Percentiles rank a stretch among this genome's conserved stretches.
Evolutionary conservation across 2,329 filamentous ascomycete species (phyloP).

Genomic region (Zasmidium angulare): DNA sequence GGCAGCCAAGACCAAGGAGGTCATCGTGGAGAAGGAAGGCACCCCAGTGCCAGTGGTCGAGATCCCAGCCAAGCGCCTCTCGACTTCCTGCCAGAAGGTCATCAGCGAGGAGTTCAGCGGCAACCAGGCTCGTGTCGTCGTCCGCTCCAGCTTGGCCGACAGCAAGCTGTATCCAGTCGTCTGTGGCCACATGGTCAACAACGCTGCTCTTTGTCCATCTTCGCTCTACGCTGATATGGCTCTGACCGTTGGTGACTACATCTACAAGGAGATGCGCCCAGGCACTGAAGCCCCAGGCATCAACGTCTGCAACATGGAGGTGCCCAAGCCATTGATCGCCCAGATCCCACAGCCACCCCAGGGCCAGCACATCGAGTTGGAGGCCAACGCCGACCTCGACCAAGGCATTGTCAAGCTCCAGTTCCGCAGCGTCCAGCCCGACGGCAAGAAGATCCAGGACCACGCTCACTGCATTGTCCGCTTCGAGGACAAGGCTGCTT

Average conservation of each 20-base stretch:
- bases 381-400: conserved; percentile 59
- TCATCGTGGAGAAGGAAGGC: conserved; percentile 38
- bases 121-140: conserved; percentile 59
- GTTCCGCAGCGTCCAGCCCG: conserved; percentile 59
- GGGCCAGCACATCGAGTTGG: conserved; percentile 62
- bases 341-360: conserved; percentile 48
- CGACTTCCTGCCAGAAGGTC: conserved; percentile 65
- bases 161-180: conserved; percentile 63
- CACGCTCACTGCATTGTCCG: conserved; percentile 64
- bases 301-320: conserved; percentile 67
- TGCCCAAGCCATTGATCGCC: conserved; percentile 68
- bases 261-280: conserved; percentile 63
- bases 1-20: conserved; percentile 42
- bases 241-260: conserved; percentile 65
- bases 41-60: conserved; percentile 41
- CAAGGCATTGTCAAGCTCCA: conserved; percentile 55
- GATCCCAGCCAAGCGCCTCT: conserved; percentile 54
- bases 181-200: conserved; percentile 67
- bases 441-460: conserved; percentile 59
- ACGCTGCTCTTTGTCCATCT: conserved; percentile 65
- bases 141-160: conserved; percentile 66
- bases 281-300: conserved; percentile 57
- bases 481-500: conserved; percentile 60
- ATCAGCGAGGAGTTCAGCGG: conserved; percentile 63
- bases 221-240: conserved; percentile 64